phyloP scores from a whole-genome alignment of 139 green algal genomes.

The Picochlorum sp. region DNA sequence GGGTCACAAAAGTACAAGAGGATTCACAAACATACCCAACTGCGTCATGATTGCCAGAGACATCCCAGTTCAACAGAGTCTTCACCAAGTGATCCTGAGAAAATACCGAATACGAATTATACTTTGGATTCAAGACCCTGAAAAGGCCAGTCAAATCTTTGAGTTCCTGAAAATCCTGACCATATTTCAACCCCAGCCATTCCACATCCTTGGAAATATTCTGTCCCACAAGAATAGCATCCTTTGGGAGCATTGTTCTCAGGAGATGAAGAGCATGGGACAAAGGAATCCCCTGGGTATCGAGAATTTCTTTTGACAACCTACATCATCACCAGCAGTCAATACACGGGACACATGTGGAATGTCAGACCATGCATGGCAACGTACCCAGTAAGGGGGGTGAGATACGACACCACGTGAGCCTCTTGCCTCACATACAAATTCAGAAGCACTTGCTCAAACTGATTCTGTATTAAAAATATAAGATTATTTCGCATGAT shows the following conservation, averaged over 20 bases:
- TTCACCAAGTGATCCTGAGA: constrained; percentile 69
- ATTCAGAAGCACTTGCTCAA: constrained; percentile 65
- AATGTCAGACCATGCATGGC: neutral
- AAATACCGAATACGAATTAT: constrained; percentile 51
- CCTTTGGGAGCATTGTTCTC: constrained; percentile 36
- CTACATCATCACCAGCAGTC: constrained; percentile 14
- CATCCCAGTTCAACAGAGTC: constrained; percentile 61
- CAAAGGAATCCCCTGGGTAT: constrained; percentile 56
- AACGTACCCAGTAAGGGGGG: constrained; percentile 60
- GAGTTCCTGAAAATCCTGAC: constrained; percentile 58
- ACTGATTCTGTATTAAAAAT: constrained; percentile 41
- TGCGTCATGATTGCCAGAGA: constrained; percentile 46
- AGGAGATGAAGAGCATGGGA: constrained; percentile 48
- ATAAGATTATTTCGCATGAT: neutral
- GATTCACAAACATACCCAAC: constrained; percentile 22
- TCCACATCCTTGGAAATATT: constrained; percentile 80
- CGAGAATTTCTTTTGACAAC: constrained; percentile 47
- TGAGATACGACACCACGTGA: constrained; percentile 74
- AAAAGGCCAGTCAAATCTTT: constrained; percentile 77
- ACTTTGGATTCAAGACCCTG: constrained; percentile 70
- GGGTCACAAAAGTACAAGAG: constrained; percentile 7
- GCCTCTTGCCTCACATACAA: constrained; percentile 60
- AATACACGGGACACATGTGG: neutral
- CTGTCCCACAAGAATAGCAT: constrained; percentile 73
- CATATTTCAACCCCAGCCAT: constrained; percentile 77